phyloP scores from a whole-genome alignment of 1,284 basidiomycete species.

The Ustilago nuda region DNA sequence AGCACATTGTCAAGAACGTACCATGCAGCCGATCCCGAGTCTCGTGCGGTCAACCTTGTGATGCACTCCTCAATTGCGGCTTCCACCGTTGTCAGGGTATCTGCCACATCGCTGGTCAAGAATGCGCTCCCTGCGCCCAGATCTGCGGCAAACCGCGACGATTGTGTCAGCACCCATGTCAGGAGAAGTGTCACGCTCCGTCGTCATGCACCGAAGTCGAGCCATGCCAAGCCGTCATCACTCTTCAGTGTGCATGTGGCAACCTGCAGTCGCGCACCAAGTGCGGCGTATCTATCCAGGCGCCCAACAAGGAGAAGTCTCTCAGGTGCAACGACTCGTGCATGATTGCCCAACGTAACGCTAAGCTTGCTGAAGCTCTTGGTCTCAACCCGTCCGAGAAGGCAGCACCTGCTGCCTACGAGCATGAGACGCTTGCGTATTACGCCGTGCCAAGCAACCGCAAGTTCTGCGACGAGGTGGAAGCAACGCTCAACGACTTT shows the following conservation, averaged over 20 bases:
- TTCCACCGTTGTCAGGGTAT: conserved; percentile 60
- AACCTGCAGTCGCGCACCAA: conserved; percentile 58
- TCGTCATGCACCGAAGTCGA: conserved; percentile 59
- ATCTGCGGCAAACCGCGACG: conserved; percentile 61
- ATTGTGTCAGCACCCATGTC: conserved; percentile 64
- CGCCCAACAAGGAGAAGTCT: conserved; percentile 48
- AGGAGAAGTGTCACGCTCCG: conserved; percentile 64
- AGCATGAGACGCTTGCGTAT: conserved; percentile 50
- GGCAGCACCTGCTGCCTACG: conserved; percentile 46
- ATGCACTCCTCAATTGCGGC: conserved; percentile 61
- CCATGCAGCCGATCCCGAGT: conserved; percentile 63
- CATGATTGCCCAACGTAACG: conserved; percentile 65
- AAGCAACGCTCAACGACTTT: conserved; percentile 62
- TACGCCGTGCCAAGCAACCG: conserved; percentile 54
- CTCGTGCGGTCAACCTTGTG: conserved; percentile 62
- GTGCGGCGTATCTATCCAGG: conserved; percentile 54
- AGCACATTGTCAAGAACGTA: conserved; percentile 61
- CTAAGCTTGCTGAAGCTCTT: conserved; percentile 65
- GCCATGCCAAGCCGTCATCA: conserved; percentile 63
- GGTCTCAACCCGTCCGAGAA: conserved; percentile 60
- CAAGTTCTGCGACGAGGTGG: conserved; percentile 58
- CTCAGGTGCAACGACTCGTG: conserved; percentile 67
- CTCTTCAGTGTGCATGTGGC: conserved; percentile 63
- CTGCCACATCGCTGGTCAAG: conserved; percentile 59
- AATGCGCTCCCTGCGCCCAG: conserved; percentile 63